Conservation (phyloP, 2,329 filamentous ascomycete species). For the Aschersonia sp. region DNA sequence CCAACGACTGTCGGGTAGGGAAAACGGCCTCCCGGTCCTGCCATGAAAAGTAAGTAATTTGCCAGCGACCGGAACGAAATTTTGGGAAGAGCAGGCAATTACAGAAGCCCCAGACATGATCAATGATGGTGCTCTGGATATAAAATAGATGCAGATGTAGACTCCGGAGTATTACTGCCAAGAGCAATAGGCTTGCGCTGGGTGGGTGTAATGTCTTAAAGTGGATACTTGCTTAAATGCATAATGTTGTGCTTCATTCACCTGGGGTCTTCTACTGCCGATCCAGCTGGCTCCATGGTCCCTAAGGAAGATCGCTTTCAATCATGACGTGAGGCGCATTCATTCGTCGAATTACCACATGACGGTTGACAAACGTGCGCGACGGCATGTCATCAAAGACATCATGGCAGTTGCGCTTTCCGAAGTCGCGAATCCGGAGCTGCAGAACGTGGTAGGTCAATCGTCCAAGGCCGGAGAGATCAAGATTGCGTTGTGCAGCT, state of each 20-base stretch:
- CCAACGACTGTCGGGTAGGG: conserved; percentile 91
- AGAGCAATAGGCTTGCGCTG: background rate
- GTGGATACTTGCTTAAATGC: background rate
- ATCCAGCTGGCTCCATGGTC: too few species aligned
- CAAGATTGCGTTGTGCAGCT: background rate
- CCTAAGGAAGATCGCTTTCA: background rate
- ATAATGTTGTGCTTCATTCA: background rate
- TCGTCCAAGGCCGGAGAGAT: background rate
- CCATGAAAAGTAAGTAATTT: conserved; percentile 1
- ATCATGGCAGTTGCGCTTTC: too few species aligned
- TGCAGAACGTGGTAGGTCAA: conserved; percentile 18
- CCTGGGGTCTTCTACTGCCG: too few species aligned
- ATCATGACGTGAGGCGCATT: background rate
- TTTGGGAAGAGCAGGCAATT: background rate
- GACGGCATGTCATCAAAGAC: too few species aligned
- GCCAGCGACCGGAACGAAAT: background rate
- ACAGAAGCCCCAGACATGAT: conserved; percentile 20
- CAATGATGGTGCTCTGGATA: background rate
- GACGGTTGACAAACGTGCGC: too few species aligned
- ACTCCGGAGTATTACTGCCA: background rate
- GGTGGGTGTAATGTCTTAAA: too few species aligned
- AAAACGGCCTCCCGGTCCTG: conserved; percentile 94
- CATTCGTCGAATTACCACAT: too few species aligned
- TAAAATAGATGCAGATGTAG: too few species aligned
- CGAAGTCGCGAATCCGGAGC: background rate